Evolutionary conservation across 1,139 yeast genomes (phyloP).

Genomic region (Lodderomyces elongisporus): DNA sequence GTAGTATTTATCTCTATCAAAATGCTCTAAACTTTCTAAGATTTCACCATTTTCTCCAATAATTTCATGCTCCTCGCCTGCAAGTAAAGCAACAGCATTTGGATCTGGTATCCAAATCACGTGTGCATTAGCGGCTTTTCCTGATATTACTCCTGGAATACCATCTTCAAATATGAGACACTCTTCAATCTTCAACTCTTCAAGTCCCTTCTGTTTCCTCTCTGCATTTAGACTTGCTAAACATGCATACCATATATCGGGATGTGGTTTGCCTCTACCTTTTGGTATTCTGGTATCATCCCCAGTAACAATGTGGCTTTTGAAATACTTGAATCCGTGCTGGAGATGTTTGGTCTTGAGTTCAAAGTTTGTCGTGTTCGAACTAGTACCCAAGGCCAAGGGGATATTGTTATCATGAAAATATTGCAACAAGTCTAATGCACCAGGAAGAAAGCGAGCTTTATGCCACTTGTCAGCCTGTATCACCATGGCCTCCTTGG

Average conservation of each 20-base stretch:
- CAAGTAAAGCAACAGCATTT: constrained; percentile 54
- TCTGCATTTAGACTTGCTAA: constrained; percentile 59
- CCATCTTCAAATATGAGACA: constrained; percentile 94
- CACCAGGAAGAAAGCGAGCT: constrained; percentile 77
- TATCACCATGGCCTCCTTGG: constrained; percentile 43
- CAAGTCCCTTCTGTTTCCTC: constrained; percentile 26
- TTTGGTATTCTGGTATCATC: constrained; percentile 77
- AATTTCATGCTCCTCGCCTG: constrained; percentile 39
- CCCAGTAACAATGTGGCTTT: constrained; percentile 72
- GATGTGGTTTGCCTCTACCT: constrained; percentile 89
- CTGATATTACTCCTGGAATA: constrained; percentile 81
- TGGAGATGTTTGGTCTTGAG: constrained; percentile 67
- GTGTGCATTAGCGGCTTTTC: constrained; percentile 72
- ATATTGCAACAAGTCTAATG: constrained; percentile 56
- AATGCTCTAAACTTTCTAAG: constrained; percentile 46
- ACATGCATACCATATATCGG: constrained; percentile 88
- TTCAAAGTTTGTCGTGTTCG: constrained; percentile 53
- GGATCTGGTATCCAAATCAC: constrained; percentile 93
- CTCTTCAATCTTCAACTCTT: constrained; percentile 61
- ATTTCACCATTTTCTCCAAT: constrained; percentile 51
- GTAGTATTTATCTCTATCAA: constrained; percentile 49
- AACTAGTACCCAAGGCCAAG: constrained; percentile 89
- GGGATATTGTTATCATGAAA: constrained; percentile 54
- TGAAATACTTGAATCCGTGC: constrained; percentile 59
- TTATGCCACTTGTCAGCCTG: constrained; percentile 63